These are phyloP conservation scores for Barnettozyma vustinii DNA, from an alignment of 805 yeast species.

Conservation along the genomic window DNA sequence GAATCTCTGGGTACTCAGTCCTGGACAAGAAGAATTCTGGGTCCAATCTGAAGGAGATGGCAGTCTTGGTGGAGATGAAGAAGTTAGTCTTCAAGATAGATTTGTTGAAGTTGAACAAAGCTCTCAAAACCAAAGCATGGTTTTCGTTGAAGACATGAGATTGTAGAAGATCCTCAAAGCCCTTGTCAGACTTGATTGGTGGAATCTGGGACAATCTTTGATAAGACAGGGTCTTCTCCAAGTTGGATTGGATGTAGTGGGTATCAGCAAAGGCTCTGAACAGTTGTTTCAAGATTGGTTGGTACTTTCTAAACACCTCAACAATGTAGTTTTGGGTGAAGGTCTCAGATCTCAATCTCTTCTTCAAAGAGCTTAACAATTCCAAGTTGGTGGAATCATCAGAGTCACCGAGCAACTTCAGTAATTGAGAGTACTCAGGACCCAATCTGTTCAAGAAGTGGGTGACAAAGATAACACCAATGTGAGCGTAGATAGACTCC, in stretches of 20 bases:
- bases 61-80: conserved; percentile 90
- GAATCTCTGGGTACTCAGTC: conserved; percentile 85
- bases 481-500: conserved; percentile 91
- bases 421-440: conserved; percentile 73
- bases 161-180: conserved; percentile 61
- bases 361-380: conserved; percentile 72
- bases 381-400: conserved; percentile 65
- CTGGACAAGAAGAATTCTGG: conserved; percentile 74
- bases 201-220: conserved; percentile 77
- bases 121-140: conserved; percentile 72
- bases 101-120: conserved; percentile 79
- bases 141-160: conserved; percentile 73
- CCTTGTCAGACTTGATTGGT: conserved; percentile 69
- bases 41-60: conserved; percentile 85
- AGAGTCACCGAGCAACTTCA: conserved; percentile 47
- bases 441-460: conserved; percentile 95
- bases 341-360: conserved; percentile 88
- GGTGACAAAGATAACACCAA: conserved; percentile 86
- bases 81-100: conserved; percentile 90
- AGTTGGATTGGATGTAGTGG: conserved; percentile 69
- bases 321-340: conserved; percentile 80
- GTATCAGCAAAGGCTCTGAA: conserved; percentile 88
- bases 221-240: conserved; percentile 78
- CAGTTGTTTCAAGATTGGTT: conserved; percentile 69
- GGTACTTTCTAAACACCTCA: conserved; percentile 67